Base-by-base conservation (phyloP, 805 yeast species). In the Cephaloascus fragrans region DNA sequence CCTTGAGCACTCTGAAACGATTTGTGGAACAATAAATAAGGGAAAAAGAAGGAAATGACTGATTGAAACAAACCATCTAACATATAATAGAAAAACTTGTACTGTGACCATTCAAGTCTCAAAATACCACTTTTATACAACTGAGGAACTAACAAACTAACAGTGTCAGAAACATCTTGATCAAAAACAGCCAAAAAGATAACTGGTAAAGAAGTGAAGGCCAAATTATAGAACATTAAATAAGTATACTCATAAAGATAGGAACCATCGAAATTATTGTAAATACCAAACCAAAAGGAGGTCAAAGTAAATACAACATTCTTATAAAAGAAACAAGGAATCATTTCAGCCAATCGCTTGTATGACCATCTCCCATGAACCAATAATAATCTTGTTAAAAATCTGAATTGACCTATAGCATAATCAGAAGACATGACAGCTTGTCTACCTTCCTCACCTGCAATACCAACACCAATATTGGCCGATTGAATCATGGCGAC, bases 401-500 rank as follows among this genome's bases (percentile, higher is more conserved):
- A 84, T 51, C 93, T 71, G 58, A 84, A 84, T 55, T 84, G 95
- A 18, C 90, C 93, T 51, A 84, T 62, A 17, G 90, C 95, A 59
- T 82, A 84, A 62, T 84, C 95, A 1, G 90, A 80, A 19, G 88
- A 80, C 94, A 84, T 84, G 4, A 75, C 93, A 16, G 93, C 93
- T 59, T 83, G 93, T 44, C 93, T 67, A 53, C 95, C 95, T 65
- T 84, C 95, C 64, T 84, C 93, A 61, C 95, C 95, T 3, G 89
- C 89, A 53, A 84, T 84, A 62, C 95, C 95, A 40, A 84, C 83
- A 51, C 95, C 95, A 35, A 84, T 81, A 59, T 84, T 80, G 1
- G 94, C 93, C 20, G 88, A 79, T 57, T 84, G 95, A 47, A 84
- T 84, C 95, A 84, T 84, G 10, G 94, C 89, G 45, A 84, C 95